Evolutionary conservation across 2,329 filamentous ascomycete genomes (phyloP).

Genomic region (Hypocreales sp.): DNA sequence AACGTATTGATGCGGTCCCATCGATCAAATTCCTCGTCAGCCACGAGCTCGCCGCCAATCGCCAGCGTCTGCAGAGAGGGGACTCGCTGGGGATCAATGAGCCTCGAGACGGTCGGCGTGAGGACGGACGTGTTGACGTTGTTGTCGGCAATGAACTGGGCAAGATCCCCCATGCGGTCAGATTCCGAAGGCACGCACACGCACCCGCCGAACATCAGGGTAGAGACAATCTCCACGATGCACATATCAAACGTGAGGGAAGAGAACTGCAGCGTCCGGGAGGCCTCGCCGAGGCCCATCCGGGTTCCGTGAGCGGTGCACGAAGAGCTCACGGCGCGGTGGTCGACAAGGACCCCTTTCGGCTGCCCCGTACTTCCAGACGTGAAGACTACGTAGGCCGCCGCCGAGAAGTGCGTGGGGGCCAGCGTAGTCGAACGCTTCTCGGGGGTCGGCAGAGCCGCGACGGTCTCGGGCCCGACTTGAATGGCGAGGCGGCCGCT

Average conservation of each 20-base stretch:
- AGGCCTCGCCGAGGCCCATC: too few relatives aligned
- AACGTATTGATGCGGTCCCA: slow-evolving; percentile 6
- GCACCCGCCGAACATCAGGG: slow-evolving; percentile 31
- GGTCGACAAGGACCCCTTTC: too few relatives aligned
- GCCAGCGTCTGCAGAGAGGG: slow-evolving; percentile 29
- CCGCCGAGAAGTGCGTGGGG: too few relatives aligned
- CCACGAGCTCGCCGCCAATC: slow-evolving; percentile 1
- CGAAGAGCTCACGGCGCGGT: too few relatives aligned
- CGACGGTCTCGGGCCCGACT: not conserved
- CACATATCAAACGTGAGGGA: slow-evolving; percentile 40
- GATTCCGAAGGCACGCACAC: slow-evolving; percentile 39
- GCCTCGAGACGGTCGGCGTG: slow-evolving; percentile 32
- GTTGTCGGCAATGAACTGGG: slow-evolving; percentile 26
- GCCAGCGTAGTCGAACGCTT: too few relatives aligned
- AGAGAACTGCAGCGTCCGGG: too few relatives aligned
- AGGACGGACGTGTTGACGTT: slow-evolving; percentile 31
- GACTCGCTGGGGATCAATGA: slow-evolving; percentile 28
- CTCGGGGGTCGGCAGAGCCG: not conserved
- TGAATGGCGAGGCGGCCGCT: not conserved
- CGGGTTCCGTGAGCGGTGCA: too few relatives aligned
- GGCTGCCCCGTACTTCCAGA: too few relatives aligned
- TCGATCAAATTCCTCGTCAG: not conserved
- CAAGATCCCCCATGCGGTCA: slow-evolving; percentile 33
- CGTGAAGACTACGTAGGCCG: slow-evolving; percentile 1
- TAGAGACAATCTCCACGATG: slow-evolving; percentile 37